Evolutionary conservation across 176 grass and related monocot genomes (phyloP), one percentile per base, ranked within the genome.

Genomic region (Aegilops tauschii): DNA sequence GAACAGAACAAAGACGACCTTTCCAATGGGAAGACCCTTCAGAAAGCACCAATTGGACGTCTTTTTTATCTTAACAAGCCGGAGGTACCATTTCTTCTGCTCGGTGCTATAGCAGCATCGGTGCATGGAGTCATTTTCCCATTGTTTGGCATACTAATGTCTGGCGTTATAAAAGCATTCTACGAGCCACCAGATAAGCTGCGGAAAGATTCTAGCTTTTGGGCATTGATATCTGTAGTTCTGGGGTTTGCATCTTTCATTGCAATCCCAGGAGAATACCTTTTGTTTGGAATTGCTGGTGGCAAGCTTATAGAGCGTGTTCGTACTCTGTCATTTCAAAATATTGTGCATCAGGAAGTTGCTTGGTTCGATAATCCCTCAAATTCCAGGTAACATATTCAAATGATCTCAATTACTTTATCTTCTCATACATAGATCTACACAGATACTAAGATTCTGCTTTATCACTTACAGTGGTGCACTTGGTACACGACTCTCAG

Each of bases 401-500:
- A 76, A 65, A 74, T 61, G 16, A 11, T 8, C 31, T 39, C 73
- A 59, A 23, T 49, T 54, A 61, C 73, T 40, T 8, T 29, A 37
- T 31, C 0, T 50, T 80, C 30, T 28, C 14, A 54, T 30, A 52
- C 71, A 50, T 80, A 50, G 6, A 35, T 88, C 49, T 73, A 49
- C 5, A 34, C 5, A 0, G 28, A 61, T 21, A 9, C 31, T 79
- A 58, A 77, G 7, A 79, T 20, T 34, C 14, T 17, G 35, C 18
- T 49, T 90, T 75, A 75, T 84, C 21, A 16, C 11, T 84, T 83
- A 69, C 70, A 98, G 95, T 68, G 95, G 95, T 29, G 82, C 86
- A 85, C 94, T 98, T 83, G 95, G 93, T 77, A 92, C 95, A 54
- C 90, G 85, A 87, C 89, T 98, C 18, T 98, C 95, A 1, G 87